Conservation (phyloP, 169 alveolate genomes). For the Theileria sp. region DNA sequence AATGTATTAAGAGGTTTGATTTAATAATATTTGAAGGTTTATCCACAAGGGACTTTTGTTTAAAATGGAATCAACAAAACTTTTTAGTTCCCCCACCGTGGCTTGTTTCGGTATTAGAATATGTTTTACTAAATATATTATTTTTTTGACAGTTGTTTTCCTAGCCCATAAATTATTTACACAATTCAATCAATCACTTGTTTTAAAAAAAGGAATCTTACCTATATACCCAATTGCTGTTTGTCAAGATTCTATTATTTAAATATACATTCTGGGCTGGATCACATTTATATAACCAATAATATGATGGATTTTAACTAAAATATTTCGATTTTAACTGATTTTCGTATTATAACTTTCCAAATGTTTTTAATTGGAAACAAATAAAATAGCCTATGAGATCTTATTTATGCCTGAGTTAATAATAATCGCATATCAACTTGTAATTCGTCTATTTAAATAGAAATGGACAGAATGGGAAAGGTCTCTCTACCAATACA, state of each 20-base stretch:
- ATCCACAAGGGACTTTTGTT: neutral
- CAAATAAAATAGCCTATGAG: neutral
- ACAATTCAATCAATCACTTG: neutral
- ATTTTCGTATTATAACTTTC: neutral
- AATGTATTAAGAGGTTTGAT: neutral
- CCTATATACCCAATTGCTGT: neutral
- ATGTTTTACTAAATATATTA: neutral
- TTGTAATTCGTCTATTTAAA: neutral
- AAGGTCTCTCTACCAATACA: constrained; percentile 17
- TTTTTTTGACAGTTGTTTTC: neutral
- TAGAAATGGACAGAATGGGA: constrained; percentile 9
- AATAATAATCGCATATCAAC: constrained; percentile 6
- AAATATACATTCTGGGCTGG: neutral
- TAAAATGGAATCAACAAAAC: neutral
- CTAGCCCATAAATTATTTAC: neutral
- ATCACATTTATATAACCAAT: neutral
- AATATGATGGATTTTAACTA: neutral
- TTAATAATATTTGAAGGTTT: neutral
- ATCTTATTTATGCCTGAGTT: neutral
- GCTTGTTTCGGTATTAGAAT: neutral
- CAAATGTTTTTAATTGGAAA: neutral
- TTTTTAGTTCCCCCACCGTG: neutral
- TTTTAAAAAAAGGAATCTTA: neutral
- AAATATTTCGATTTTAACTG: neutral
- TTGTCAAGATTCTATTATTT: neutral